Percentiles rank a stretch among this genome's conserved stretches.
These are phyloP conservation scores for Scutellaria barbata DNA, from an alignment of 257 asterid genomes.

Conservation along the genomic window DNA sequence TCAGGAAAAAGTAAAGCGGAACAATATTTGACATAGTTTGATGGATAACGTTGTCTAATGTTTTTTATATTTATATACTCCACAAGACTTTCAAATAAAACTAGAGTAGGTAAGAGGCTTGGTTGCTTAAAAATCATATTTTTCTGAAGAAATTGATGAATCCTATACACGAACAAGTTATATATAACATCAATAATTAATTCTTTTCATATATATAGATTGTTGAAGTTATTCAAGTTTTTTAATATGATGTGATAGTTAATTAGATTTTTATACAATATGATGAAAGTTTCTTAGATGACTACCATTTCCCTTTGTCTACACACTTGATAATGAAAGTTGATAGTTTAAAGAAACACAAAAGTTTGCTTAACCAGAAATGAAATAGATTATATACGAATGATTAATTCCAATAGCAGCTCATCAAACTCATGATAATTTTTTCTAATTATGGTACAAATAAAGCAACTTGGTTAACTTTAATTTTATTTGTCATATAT, in stretches of 20 bases:
- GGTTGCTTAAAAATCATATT: constrained; percentile 21
- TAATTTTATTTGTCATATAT: not conserved
- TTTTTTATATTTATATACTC: no score
- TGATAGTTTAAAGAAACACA: constrained; percentile 26
- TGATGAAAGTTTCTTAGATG: not conserved
- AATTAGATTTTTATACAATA: not conserved
- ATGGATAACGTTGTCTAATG: no score
- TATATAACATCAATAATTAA: constrained; percentile 8
- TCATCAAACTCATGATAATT: constrained; percentile 26
- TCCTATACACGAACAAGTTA: constrained; percentile 8
- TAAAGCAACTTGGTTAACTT: not conserved
- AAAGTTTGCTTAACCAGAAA: constrained; percentile 35
- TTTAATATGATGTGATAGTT: constrained; percentile 30
- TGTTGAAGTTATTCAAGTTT: not conserved
- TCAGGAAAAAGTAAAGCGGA: no score
- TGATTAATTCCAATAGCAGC: constrained; percentile 10
- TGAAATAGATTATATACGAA: not conserved
- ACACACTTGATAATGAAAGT: constrained; percentile 11
- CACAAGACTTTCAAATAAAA: not conserved
- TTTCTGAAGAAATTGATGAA: not conserved
- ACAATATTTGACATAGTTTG: no score
- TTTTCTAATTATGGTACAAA: not conserved
- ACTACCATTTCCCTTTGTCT: constrained; percentile 21
- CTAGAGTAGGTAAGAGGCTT: constrained; percentile 17
- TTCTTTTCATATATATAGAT: not conserved